Evolutionary conservation across 352 stramenopile genomes (phyloP).

Genomic region (Elongisporangium undulatum): DNA sequence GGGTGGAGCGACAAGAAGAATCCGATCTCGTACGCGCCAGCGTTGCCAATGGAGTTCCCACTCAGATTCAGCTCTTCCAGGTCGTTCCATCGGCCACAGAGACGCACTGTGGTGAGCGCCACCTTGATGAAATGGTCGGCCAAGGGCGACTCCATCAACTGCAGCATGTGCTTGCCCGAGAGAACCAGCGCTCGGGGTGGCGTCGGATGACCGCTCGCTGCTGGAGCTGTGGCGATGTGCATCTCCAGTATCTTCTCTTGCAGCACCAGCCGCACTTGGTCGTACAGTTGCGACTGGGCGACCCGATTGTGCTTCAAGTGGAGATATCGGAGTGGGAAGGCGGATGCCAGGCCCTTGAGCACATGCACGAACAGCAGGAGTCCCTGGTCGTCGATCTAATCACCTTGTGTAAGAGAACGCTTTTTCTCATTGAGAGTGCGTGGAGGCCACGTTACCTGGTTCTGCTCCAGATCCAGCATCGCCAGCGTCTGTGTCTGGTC

Average conservation of each 20-base stretch:
- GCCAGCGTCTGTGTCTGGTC: constrained; percentile 27
- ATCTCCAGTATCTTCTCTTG: constrained; percentile 44
- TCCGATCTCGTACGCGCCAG: constrained; percentile 30
- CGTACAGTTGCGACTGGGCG: constrained; percentile 12
- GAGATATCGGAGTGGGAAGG: constrained; percentile 35
- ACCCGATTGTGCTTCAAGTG: constrained; percentile 26
- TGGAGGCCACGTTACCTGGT: constrained; percentile 21
- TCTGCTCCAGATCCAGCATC: constrained; percentile 44
- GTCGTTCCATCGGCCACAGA: constrained; percentile 9
- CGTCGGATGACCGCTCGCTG: not conserved
- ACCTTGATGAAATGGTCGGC: constrained; percentile 25
- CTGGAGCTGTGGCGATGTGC: constrained; percentile 9
- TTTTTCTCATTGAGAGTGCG: not conserved
- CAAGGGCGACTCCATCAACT: constrained; percentile 22
- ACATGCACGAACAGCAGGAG: constrained; percentile 30
- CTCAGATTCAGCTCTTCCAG: constrained; percentile 54
- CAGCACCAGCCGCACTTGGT: constrained; percentile 13
- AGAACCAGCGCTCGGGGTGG: constrained; percentile 11
- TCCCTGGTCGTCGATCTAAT: constrained; percentile 31
- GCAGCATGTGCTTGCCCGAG: constrained; percentile 15
- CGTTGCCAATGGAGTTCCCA: constrained; percentile 38
- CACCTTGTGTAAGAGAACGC: not conserved
- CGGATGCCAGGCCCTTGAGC: constrained; percentile 17
- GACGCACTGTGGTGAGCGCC: constrained; percentile 16
- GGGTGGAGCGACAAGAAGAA: constrained; percentile 38